Percentiles rank a stretch among this genome's conserved stretches.
Evolutionary conservation across 768 basidiomycete species (phyloP).

Genomic region (Obba rivulosa): DNA sequence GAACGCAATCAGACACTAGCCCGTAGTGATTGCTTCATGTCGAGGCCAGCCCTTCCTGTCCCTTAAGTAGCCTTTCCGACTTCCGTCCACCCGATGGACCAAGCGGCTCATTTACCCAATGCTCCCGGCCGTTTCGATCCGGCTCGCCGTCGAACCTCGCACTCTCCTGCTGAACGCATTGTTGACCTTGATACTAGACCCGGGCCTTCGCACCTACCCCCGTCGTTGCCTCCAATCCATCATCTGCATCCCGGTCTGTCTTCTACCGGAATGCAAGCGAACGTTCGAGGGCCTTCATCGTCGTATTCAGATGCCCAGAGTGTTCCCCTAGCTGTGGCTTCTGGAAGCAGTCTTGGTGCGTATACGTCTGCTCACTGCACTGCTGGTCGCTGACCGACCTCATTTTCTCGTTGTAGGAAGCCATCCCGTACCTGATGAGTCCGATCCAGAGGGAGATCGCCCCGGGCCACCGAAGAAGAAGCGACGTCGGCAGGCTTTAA

Average conservation of each 20-base stretch:
- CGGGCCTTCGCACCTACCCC: conserved; percentile 19
- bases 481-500: conserved; percentile 73
- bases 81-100: conserved; percentile 8
- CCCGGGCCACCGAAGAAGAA: conserved; percentile 76
- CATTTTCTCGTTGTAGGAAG: conserved; percentile 14
- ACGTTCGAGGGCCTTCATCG: conserved; percentile 5
- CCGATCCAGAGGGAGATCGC: conserved; percentile 51
- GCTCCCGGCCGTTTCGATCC: conserved; percentile 9
- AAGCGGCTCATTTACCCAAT: conserved; percentile 18
- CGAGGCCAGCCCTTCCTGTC: neutral
- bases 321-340: conserved; percentile 12
- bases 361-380: neutral
- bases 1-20: neutral
- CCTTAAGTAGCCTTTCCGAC: conserved; percentile 11
- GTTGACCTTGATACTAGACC: conserved; percentile 9
- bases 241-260: conserved; percentile 63
- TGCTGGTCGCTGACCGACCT: neutral
- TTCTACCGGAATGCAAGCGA: conserved; percentile 34
- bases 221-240: conserved; percentile 57
- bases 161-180: too few species aligned
- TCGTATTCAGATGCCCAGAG: conserved; percentile 19
- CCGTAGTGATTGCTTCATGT: neutral
- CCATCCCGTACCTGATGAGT: conserved; percentile 40
- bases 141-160: conserved; percentile 3
- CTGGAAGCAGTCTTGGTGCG: conserved; percentile 16